phyloP scores from a whole-genome alignment of 495 filamentous ascomycete genomes.

The Xylaria sp. region DNA sequence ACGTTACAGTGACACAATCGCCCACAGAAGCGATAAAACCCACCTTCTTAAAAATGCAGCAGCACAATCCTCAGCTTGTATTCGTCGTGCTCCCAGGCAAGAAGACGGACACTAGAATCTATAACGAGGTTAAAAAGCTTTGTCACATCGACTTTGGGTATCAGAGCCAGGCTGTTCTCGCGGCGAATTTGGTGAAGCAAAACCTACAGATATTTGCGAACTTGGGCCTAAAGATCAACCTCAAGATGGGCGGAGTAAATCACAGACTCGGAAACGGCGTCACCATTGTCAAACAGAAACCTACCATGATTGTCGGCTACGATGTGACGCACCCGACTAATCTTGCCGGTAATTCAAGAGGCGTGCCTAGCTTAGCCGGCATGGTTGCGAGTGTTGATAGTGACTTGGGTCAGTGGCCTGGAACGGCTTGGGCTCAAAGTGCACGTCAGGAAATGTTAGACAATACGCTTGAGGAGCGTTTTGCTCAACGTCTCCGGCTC shows the following conservation, averaged over 20 bases:
- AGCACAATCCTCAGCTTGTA: constrained; percentile 56
- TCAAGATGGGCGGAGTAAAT: constrained; percentile 84
- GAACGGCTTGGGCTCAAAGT: constrained; percentile 64
- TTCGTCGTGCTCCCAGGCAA: constrained; percentile 66
- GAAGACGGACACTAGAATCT: constrained; percentile 55
- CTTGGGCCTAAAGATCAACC: constrained; percentile 80
- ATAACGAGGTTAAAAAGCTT: constrained; percentile 71
- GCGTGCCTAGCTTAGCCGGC: constrained; percentile 72
- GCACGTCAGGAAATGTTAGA: constrained; percentile 67
- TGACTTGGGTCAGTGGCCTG: constrained; percentile 72
- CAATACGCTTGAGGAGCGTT: constrained; percentile 60
- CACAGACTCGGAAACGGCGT: constrained; percentile 62
- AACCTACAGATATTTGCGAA: constrained; percentile 70
- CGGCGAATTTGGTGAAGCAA: constrained; percentile 54
- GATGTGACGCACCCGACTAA: constrained; percentile 92
- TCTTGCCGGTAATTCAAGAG: constrained; percentile 56
- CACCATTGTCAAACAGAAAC: constrained; percentile 64
- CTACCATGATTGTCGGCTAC: constrained; percentile 79
- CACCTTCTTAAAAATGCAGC: constrained; percentile 32
- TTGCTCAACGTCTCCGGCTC: constrained; percentile 60
- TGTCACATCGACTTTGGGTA: constrained; percentile 71
- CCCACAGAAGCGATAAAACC: constrained; percentile 22
- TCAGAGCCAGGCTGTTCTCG: constrained; percentile 68
- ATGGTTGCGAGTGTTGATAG: constrained; percentile 75
- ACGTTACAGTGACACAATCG: background rate